These are phyloP conservation scores for Anthoceros angustus DNA, from an alignment of 225 moss, liverwort and hornwort genomes.

Conservation along the genomic window DNA sequence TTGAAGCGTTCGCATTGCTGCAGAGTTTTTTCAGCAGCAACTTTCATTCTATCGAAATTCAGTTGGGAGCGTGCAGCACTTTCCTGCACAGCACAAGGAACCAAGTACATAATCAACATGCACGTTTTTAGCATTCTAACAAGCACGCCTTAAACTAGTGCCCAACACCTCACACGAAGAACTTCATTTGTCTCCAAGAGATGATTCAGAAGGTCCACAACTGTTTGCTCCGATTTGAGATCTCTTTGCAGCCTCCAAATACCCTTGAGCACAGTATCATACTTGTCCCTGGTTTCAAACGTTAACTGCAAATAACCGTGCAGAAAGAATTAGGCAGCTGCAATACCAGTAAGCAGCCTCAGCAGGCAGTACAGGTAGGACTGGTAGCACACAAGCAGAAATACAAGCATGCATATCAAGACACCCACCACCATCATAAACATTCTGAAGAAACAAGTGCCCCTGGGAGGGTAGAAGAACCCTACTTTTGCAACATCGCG, in stretches of 20 bases:
- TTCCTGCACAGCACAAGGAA: not conserved
- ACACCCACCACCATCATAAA: not conserved
- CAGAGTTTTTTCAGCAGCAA: not conserved
- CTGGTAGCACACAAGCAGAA: not conserved
- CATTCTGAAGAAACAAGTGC: not conserved
- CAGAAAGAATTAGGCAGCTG: too few species aligned
- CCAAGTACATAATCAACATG: not conserved
- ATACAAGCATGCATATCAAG: not conserved
- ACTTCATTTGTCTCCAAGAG: not conserved
- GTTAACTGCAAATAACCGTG: not conserved
- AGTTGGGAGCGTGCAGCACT: not conserved
- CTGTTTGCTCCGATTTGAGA: not conserved
- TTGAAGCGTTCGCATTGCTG: constrained; percentile 1
- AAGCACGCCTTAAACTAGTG: not conserved
- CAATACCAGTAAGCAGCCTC: too few species aligned
- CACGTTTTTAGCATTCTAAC: not conserved
- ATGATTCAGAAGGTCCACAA: not conserved
- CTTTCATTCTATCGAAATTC: not conserved
- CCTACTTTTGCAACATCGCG: not conserved
- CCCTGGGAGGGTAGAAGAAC: not conserved
- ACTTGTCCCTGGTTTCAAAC: not conserved
- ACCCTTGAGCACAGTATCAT: not conserved
- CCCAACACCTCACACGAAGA: not conserved
- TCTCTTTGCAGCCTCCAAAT: not conserved
- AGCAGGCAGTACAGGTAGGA: not conserved